Conservation (phyloP, 2,329 filamentous ascomycete genomes). For the Fusarium sp. region DNA sequence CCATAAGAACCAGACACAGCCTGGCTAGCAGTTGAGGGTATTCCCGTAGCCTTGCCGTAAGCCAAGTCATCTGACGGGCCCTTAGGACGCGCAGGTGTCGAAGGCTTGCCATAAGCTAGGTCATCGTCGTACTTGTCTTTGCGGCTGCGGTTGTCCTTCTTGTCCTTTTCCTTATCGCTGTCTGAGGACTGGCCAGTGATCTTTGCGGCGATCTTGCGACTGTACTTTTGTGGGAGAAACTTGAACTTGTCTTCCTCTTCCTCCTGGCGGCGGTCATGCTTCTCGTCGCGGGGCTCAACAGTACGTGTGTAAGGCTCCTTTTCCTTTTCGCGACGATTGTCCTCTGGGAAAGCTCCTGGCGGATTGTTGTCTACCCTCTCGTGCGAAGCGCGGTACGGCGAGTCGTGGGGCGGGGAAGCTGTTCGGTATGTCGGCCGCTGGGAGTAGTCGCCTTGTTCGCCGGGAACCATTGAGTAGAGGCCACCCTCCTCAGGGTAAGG, state of each 20-base stretch:
- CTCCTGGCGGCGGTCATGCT: slow-evolving; percentile 13
- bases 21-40: slow-evolving; percentile 38
- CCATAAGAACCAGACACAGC: slow-evolving; percentile 42
- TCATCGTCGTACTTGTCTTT: slow-evolving; percentile 56
- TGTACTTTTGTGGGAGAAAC: slow-evolving; percentile 62
- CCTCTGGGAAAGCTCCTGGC: slow-evolving; percentile 51
- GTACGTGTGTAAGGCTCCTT: slow-evolving; percentile 36
- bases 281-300: slow-evolving; percentile 16
- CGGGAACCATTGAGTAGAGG: slow-evolving; percentile 53
- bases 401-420: slow-evolving; percentile 49
- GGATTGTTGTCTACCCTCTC: slow-evolving; percentile 46
- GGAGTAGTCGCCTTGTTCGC: slow-evolving; percentile 51
- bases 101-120: slow-evolving; percentile 61
- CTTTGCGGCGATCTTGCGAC: slow-evolving; percentile 48
- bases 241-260: slow-evolving; percentile 54
- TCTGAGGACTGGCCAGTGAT: slow-evolving; percentile 38
- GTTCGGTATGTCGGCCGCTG: slow-evolving; percentile 48
- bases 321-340: slow-evolving; percentile 45
- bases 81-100: slow-evolving; percentile 41
- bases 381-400: slow-evolving; percentile 53
- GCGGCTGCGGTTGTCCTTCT: slow-evolving; percentile 54
- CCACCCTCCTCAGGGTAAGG: slow-evolving; percentile 55
- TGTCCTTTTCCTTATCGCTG: slow-evolving; percentile 42
- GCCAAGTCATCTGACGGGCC: slow-evolving; percentile 36
- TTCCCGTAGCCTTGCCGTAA: slow-evolving; percentile 38